Base-by-base conservation (phyloP, 495 filamentous ascomycete genomes). In the Hamigera avellanea region DNA sequence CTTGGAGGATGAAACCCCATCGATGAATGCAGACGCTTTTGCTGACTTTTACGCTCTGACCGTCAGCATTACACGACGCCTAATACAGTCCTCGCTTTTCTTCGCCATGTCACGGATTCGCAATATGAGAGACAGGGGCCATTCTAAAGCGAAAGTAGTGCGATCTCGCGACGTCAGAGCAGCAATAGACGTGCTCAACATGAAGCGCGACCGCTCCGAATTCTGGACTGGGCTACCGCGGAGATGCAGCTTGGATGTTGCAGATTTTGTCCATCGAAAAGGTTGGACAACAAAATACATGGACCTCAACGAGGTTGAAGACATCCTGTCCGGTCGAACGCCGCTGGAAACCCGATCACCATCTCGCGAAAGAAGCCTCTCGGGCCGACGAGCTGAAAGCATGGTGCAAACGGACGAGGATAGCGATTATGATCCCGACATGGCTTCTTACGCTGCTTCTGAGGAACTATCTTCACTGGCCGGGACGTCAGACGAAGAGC, bases 21-120 rank as follows among this genome's bases (percentile, higher is more conserved):
- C 80, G 0, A 73, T 94, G 12, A 61, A 70, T 63, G 46, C 67
- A 56, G 43, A 83, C 71, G 78, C 81, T 1, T 67, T 89, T 8
- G 66, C 72, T 15, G 85, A 93, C 39, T 80, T 93, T 35, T 69
- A 87, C 45, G 64, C 70, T n/a, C 53, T 93, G 5, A 62, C 69
- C 14, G 52, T 83, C 8, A 78, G 64, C 37, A 40, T 88, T 13
- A 87, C 81, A 0, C 70, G 70, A 18, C 64, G 78, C n/a, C 51
- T 95, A 14, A 60, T 93, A 0, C 70, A 78, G 6, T 70, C 81
- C 1, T 52, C 70, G 1, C 46, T 89, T 0, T 83, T 76, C 44
- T 69, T 80, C n/a, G 73, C 80, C 9, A 68, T 69, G 65, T 78
- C 67, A 44, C 67, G 63, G 40, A 50, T 65, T 19, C 72, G 61